phyloP scores from a whole-genome alignment of 345 rosid genomes.

The Lumnitzera racemosa region DNA sequence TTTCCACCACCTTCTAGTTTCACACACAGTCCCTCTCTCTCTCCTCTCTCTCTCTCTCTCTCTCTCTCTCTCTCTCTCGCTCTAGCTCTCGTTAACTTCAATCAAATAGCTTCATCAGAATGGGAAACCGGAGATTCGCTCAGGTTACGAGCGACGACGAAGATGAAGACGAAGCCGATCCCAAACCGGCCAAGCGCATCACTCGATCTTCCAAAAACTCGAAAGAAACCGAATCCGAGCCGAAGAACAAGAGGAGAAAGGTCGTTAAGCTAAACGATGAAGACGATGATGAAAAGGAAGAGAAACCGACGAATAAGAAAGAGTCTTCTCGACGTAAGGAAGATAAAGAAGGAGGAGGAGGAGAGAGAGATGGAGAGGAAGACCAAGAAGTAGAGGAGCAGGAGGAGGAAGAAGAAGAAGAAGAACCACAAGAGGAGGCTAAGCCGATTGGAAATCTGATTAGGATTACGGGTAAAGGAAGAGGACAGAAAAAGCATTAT shows the following conservation, averaged over 20 bases:
- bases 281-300: no score
- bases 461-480: slow-evolving; percentile 70
- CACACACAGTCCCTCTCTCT: no score
- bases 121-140: slow-evolving; percentile 66
- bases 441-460: slow-evolving; percentile 62
- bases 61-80: no score
- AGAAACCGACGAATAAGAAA: no score
- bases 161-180: slow-evolving; percentile 27
- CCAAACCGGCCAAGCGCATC: slow-evolving; percentile 12
- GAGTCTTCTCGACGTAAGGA: no score
- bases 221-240: slow-evolving; percentile 21
- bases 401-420: slow-evolving; percentile 55
- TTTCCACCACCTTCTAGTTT: no score
- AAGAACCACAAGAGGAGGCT: slow-evolving; percentile 61
- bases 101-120: slow-evolving; percentile 2
- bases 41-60: no score
- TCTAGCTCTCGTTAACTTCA: no score
- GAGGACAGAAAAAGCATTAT: slow-evolving; percentile 51
- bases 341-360: no score
- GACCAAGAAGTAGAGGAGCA: not conserved
- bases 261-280: slow-evolving; percentile 34
- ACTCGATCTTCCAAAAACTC: slow-evolving; percentile 9
- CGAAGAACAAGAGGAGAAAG: slow-evolving; percentile 45
- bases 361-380: no score
- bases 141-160: slow-evolving; percentile 85